Evolutionary conservation across 2,329 filamentous ascomycete species (phyloP).

Genomic region (Colletotrichum incanum): DNA sequence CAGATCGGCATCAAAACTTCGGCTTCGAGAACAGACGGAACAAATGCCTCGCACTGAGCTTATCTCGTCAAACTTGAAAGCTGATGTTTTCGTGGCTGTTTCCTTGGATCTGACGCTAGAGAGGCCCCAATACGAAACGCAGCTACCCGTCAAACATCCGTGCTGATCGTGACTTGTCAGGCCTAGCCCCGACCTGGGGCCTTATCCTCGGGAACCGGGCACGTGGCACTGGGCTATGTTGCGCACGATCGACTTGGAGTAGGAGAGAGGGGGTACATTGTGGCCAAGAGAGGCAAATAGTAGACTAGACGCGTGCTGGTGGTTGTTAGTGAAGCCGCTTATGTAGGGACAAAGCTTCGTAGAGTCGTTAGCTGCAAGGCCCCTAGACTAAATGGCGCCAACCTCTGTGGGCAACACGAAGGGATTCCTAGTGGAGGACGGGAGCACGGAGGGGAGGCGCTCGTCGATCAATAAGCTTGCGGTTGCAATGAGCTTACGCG

Average conservation of each 20-base stretch:
- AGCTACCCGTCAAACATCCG: slow-evolving; percentile 16
- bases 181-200: slow-evolving; percentile 1
- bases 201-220: neutral
- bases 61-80: neutral
- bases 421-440: neutral
- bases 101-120: neutral
- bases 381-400: neutral
- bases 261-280: neutral
- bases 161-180: slow-evolving; percentile 17
- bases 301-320: neutral
- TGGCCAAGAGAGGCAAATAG: neutral
- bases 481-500: neutral
- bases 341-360: slow-evolving; percentile 8
- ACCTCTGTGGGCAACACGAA: neutral
- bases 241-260: slow-evolving; percentile 2
- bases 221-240: slow-evolving; percentile 2
- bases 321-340: slow-evolving; percentile 1
- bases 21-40: neutral
- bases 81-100: neutral
- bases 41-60: neutral
- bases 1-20: neutral
- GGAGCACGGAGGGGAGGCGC: neutral
- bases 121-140: slow-evolving; percentile 1
- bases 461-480: neutral
- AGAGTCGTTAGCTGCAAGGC: neutral